Base-by-base conservation (phyloP, 176 grass and related monocot species). In the Otatea glauca region DNA sequence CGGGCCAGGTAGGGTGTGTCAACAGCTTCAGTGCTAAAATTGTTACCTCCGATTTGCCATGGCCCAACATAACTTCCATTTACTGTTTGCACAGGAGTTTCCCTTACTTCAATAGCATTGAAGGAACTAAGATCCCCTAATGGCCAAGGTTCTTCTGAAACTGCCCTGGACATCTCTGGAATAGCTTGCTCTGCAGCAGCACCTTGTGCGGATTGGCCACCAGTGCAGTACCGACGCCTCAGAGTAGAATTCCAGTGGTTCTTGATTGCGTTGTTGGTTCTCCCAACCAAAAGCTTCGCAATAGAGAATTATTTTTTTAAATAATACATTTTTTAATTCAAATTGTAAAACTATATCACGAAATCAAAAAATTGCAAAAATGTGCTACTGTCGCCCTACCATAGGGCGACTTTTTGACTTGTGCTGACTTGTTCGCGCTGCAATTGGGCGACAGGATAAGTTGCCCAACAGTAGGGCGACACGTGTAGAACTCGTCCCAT, bases 161-260 rank as follows among this genome's bases (percentile, higher is more conserved):
- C 74, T 6, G 65, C 83, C 81, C 81, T 92, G 55, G 70, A 65
- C 64, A 65, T 77, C 59, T 94, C 85, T 7, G 76, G 60, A 16
- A 65, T 74, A 88, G 60, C 68, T 70, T 63, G 75, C 77, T 88
- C 80, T 18, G 64, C 50, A 81, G 74, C 56, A 81, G 49, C 88
- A 81, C 81, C 29, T 61, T 77, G 45, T 70, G 80, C 78, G 75
- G 84, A 96, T 29, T 25, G 81, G 42, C 86, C 74, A 81, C 82
- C 69, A 5, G 84, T 68, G 83, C 84, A 88, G 71, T 77, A 66
- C 21, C 86, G 89, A 18, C 93, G 89, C 71, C 88, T 96, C 73
- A 99, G 84, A 68, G 96, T 96, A 54, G 96, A 99, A 92, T 99
- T 99, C 96, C 93, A 99, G 84, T 96, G 93, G 44, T 99, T 99